These are phyloP conservation scores for Gossypium raimondii DNA, from an alignment of 345 rosid species.

Conservation along the genomic window DNA sequence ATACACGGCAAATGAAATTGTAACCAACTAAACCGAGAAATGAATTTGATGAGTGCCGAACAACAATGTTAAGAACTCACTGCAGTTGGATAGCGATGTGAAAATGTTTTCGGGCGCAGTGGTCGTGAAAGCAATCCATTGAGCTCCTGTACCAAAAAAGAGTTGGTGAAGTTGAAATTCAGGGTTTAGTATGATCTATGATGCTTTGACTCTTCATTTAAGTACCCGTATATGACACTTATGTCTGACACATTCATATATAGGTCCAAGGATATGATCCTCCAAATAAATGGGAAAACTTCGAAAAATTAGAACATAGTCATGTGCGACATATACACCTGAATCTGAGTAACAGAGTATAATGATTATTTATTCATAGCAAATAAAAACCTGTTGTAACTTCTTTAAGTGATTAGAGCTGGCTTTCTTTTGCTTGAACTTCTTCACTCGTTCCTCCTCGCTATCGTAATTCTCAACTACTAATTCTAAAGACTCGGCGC, in stretches of 20 bases:
- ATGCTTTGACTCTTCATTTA: neutral
- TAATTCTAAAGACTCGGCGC: conserved; percentile 73
- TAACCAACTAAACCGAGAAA: neutral
- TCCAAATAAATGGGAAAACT: neutral
- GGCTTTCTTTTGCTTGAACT: conserved; percentile 53
- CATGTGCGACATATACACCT: neutral
- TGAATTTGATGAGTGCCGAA: neutral
- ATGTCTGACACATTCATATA: neutral
- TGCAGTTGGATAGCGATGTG: conserved; percentile 87
- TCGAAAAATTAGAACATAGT: neutral
- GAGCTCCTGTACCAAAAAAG: conserved; percentile 55
- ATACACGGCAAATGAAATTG: neutral
- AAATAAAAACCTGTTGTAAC: conserved; percentile 58
- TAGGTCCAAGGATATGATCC: neutral
- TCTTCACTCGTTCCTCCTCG: conserved; percentile 81
- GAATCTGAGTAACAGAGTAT: neutral
- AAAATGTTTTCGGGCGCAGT: conserved; percentile 78
- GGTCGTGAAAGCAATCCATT: conserved; percentile 58
- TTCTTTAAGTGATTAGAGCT: conserved; percentile 49
- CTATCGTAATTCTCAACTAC: conserved; percentile 69
- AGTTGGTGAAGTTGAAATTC: neutral
- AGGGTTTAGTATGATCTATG: neutral
- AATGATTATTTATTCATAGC: neutral
- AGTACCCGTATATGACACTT: neutral
- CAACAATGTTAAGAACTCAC: conserved; percentile 32